A percentile compares a stretch with the other conserved stretches of the same genome.
Evolutionary conservation across 108 stramenopile genomes (phyloP).

Genomic region (Parietichytrium sp.): DNA sequence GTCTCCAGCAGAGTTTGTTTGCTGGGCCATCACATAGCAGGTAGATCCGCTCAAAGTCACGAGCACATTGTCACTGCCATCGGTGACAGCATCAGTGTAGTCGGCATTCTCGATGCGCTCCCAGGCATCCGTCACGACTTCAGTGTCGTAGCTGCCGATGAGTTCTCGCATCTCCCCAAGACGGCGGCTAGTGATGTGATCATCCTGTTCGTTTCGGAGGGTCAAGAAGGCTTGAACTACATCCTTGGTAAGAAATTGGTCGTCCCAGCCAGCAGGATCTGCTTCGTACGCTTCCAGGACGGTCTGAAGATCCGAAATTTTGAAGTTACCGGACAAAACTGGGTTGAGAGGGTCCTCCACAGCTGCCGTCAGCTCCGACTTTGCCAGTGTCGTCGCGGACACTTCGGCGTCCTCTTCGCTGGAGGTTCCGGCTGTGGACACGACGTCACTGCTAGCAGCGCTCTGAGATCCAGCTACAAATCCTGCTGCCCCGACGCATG

Average conservation of each 20-base stretch:
- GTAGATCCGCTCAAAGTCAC: too few relatives aligned
- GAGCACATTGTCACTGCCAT: neutral
- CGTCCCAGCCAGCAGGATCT: conserved; percentile 5
- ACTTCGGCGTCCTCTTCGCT: too few relatives aligned
- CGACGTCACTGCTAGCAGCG: too few relatives aligned
- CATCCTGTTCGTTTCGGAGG: neutral
- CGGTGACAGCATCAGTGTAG: neutral
- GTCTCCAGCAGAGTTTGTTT: conserved; percentile 16
- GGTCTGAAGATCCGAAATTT: neutral
- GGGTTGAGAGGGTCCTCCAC: neutral
- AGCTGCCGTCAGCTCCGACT: neutral
- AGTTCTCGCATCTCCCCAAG: neutral
- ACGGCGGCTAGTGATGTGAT: neutral
- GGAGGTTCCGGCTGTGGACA: too few relatives aligned
- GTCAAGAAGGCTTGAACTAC: neutral
- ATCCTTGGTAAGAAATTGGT: neutral
- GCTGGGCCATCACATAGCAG: too few relatives aligned
- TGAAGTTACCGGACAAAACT: too few relatives aligned
- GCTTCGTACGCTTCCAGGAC: conserved; percentile 22
- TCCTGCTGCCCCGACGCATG: neutral
- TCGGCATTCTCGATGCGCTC: neutral
- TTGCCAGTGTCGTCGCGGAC: neutral
- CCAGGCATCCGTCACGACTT: neutral
- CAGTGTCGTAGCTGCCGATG: too few relatives aligned
- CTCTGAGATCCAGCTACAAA: neutral